Conservation (phyloP, 2,329 filamentous ascomycete species). For the Xylariaceae sp. region DNA sequence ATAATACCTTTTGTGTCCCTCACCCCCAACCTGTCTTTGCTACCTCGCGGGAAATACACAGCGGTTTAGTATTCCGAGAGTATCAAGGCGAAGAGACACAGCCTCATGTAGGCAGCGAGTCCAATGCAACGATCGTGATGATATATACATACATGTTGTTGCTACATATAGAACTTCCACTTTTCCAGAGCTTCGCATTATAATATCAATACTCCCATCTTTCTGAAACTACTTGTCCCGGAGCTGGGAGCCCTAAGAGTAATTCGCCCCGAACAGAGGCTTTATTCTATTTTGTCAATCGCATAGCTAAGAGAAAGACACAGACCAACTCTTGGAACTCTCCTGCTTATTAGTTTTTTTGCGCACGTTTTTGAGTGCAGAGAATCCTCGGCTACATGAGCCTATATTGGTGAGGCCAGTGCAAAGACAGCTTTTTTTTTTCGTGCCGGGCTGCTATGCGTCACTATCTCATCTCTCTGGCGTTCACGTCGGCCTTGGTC, state of each 20-base stretch:
- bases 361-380: neutral
- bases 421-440: neutral
- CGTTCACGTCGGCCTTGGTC: conserved; percentile 2
- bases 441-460: conserved; percentile 1
- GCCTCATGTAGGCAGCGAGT: conserved; percentile 5
- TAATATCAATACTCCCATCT: neutral
- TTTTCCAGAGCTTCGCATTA: neutral
- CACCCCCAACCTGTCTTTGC: too few relatives aligned
- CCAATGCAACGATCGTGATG: conserved; percentile 12
- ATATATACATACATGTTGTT: conserved; percentile 12
- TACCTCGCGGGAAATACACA: neutral
- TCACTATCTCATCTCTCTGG: conserved; percentile 2
- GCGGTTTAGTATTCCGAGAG: neutral
- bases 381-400: neutral
- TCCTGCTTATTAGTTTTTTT: neutral
- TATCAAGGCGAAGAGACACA: conserved; percentile 11
- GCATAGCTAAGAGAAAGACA: neutral
- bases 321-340: neutral
- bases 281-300: neutral
- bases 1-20: too few relatives aligned
- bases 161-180: conserved; percentile 17
- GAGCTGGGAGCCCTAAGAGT: neutral
- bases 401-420: neutral
- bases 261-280: too few relatives aligned
- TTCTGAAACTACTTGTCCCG: neutral